phyloP scores from a whole-genome alignment of 2,329 filamentous ascomycete species.

The Chrysoporthe deuterocubensis region DNA sequence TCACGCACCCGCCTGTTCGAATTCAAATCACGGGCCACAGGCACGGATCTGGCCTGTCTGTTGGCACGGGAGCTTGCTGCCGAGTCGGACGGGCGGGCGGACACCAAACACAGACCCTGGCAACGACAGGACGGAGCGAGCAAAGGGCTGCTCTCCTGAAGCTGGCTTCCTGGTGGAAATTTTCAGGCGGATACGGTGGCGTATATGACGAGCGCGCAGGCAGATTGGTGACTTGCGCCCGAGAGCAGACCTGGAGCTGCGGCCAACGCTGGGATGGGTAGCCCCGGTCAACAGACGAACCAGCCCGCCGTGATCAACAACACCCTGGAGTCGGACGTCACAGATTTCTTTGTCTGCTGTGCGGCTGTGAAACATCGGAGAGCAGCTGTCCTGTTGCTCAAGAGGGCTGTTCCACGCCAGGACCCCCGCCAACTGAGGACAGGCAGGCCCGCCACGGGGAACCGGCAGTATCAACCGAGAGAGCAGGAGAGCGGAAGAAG shows the following conservation, averaged over 20 bases:
- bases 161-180: slow-evolving; percentile 10
- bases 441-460: not conserved
- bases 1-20: slow-evolving; percentile 24
- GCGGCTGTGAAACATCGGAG: slow-evolving; percentile 40
- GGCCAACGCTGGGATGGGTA: slow-evolving; percentile 15
- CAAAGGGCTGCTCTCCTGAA: not conserved
- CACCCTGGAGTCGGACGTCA: slow-evolving; percentile 30
- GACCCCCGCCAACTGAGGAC: slow-evolving; percentile 17
- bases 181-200: slow-evolving; percentile 18
- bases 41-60: slow-evolving; percentile 24
- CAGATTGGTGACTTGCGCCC: slow-evolving; percentile 13
- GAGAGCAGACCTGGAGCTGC: slow-evolving; percentile 17
- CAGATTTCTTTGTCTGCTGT: slow-evolving; percentile 39
- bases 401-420: slow-evolving; percentile 13
- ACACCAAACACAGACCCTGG: slow-evolving; percentile 23
- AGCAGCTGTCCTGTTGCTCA: slow-evolving; percentile 35
- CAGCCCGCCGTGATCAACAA: slow-evolving; percentile 22
- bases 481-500: not conserved
- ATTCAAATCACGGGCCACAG: slow-evolving; percentile 18
- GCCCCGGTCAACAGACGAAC: slow-evolving; percentile 17
- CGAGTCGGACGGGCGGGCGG: slow-evolving; percentile 28
- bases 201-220: slow-evolving; percentile 23
- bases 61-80: slow-evolving; percentile 30
- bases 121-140: slow-evolving; percentile 15
- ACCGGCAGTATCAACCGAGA: not conserved